These are phyloP conservation scores for Lepiota subincarnata DNA, from an alignment of 768 basidiomycete genomes.

Conservation along the genomic window DNA sequence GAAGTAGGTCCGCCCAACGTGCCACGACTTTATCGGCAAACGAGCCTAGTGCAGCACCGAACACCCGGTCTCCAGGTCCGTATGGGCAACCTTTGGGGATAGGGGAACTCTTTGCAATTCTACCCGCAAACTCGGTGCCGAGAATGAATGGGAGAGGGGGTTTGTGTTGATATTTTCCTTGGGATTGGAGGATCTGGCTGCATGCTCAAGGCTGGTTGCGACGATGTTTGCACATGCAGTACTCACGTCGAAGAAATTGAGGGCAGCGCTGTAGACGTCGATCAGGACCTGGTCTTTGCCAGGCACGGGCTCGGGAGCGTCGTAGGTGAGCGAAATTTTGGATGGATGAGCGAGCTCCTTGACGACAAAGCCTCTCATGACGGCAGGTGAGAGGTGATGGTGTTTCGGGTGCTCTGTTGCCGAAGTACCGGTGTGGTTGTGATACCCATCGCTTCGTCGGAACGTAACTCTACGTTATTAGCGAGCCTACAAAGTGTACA, in stretches of 20 bases:
- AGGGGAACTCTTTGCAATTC: conserved; percentile 61
- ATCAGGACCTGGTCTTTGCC: conserved; percentile 58
- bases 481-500: conserved; percentile 8
- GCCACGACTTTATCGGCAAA: conserved; percentile 75
- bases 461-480: neutral
- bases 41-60: conserved; percentile 76
- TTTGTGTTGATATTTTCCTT: conserved; percentile 86
- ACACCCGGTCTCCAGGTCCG: conserved; percentile 82
- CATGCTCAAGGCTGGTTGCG: conserved; percentile 2
- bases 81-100: conserved; percentile 78
- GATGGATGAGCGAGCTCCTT: conserved; percentile 67
- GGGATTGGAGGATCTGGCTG: conserved; percentile 71
- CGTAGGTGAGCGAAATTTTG: conserved; percentile 46
- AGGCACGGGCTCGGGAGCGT: conserved; percentile 56
- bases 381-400: conserved; percentile 4
- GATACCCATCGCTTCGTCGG: neutral
- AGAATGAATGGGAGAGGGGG: conserved; percentile 83
- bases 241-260: conserved; percentile 75
- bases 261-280: conserved; percentile 68
- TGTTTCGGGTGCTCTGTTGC: neutral
- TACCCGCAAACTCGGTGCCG: conserved; percentile 84
- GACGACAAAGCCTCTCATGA: conserved; percentile 79
- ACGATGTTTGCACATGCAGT: neutral
- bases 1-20: conserved; percentile 45
- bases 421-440: neutral